Percentiles rank a stretch among this genome's conserved stretches.
These are phyloP conservation scores for Colletotrichum costaricense DNA, from an alignment of 2,329 filamentous ascomycete genomes.

Conservation along the genomic window DNA sequence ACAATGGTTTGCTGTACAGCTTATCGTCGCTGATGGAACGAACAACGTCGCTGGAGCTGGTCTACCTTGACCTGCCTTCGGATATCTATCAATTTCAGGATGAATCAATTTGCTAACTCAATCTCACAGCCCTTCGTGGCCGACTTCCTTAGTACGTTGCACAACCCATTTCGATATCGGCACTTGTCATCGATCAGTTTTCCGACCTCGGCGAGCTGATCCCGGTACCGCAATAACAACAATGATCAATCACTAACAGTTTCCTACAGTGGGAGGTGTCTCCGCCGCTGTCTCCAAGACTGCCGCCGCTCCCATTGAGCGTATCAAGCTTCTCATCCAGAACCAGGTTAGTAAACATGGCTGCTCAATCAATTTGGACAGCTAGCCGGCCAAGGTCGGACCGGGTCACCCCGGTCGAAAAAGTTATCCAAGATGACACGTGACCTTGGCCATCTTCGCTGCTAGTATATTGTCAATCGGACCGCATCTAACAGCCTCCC, in stretches of 20 bases:
- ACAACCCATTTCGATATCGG: neutral
- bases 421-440: slow-evolving; percentile 9
- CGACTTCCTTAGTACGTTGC: slow-evolving; percentile 96
- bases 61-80: neutral
- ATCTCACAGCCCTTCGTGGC: slow-evolving; percentile 84
- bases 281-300: slow-evolving; percentile 99
- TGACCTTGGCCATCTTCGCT: slow-evolving; percentile 11
- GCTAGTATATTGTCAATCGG: no score
- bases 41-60: neutral
- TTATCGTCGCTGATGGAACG: slow-evolving; percentile 16
- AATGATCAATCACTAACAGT: slow-evolving; percentile 37
- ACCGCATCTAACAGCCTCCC: slow-evolving; percentile 45
- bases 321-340: slow-evolving; percentile 99
- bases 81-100: neutral
- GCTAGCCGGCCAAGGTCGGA: slow-evolving; percentile 2
- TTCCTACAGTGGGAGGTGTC: slow-evolving; percentile 92
- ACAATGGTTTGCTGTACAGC: slow-evolving; percentile 1
- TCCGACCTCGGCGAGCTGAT: neutral
- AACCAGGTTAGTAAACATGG: slow-evolving; percentile 86
- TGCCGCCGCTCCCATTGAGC: slow-evolving; percentile 99
- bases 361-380: neutral
- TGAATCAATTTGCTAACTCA: slow-evolving; percentile 46
- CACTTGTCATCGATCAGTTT: neutral
- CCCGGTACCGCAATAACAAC: neutral
- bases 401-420: slow-evolving; percentile 16